Evolutionary conservation across 129 eudicot species (phyloP).

Genomic region (carrot (Daucus carota)): DH1_v3.0 NC_030381.2:34611001-34611500

Average conservation of each 20-base stretch:
- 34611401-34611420: neutral
- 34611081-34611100: conserved; percentile 65
- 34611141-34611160: conserved; percentile 54
- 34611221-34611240: neutral
- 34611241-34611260: conserved; percentile 43
- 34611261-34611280: conserved; percentile 60
- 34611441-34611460: neutral
- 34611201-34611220: neutral
- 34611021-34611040: neutral
- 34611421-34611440: neutral
- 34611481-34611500: neutral
- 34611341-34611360: conserved; percentile 43
- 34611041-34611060: conserved; percentile 1
- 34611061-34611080: conserved; percentile 48
- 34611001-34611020: neutral
- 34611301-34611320: conserved; percentile 65
- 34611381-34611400: conserved; percentile 6
- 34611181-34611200: conserved; percentile 5
- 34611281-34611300: conserved; percentile 79
- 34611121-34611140: conserved; percentile 61
- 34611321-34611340: conserved; percentile 72
- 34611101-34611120: conserved; percentile 67
- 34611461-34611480: neutral
- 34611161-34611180: neutral
- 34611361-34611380: neutral